phyloP scores from a whole-genome alignment of 2,329 filamentous ascomycete species.

The Cladosporium sp. region DNA sequence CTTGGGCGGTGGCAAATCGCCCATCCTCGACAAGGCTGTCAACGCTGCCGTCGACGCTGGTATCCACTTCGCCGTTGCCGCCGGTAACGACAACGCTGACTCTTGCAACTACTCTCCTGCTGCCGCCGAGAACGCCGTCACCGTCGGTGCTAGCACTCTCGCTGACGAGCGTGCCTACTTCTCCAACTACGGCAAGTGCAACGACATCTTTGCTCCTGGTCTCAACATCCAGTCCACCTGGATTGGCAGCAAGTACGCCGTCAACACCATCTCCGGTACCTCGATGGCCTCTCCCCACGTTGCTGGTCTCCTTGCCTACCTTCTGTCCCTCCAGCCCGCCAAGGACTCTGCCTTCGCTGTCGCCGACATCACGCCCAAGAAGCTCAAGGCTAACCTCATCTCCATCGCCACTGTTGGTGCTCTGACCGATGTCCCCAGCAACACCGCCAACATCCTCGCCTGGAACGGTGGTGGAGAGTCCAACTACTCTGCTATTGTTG shows the following conservation, averaged over 20 bases:
- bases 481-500: conserved; percentile 67
- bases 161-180: conserved; percentile 98
- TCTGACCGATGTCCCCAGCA: conserved; percentile 77
- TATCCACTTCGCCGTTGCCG: conserved; percentile 96
- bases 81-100: conserved; percentile 97
- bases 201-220: conserved; percentile 97
- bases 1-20: conserved; percentile 95
- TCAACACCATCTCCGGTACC: conserved; percentile 99
- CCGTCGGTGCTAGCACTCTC: conserved; percentile 91
- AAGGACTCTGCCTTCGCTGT: conserved; percentile 89
- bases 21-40: conserved; percentile 84
- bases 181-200: conserved; percentile 99
- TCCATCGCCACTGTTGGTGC: conserved; percentile 75
- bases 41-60: conserved; percentile 90
- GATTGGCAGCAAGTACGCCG: conserved; percentile 93
- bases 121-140: conserved; percentile 86
- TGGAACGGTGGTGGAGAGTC: conserved; percentile 96
- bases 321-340: conserved; percentile 91
- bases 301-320: conserved; percentile 93
- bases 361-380: conserved; percentile 83
- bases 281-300: conserved; percentile 99
- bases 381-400: conserved; percentile 89
- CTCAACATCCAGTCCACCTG: conserved; percentile 97
- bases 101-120: conserved; percentile 99
- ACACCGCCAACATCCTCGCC: conserved; percentile 92